Evolutionary conservation across 306 rosid species (phyloP), one percentile per base, ranked within the genome.

Genomic region (Ormosia emarginata): DNA sequence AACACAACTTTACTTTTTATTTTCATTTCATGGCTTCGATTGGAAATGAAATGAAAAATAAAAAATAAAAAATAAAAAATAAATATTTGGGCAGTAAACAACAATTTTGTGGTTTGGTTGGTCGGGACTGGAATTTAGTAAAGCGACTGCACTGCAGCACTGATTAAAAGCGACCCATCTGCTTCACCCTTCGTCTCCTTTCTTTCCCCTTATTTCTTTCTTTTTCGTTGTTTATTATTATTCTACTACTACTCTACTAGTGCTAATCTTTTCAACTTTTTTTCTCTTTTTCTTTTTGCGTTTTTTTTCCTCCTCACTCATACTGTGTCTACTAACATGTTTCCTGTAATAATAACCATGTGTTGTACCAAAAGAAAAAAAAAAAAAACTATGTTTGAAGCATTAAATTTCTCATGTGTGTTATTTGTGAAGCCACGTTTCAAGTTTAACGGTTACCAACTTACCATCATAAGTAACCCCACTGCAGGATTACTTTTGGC

Each of bases 141-240:
- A 85, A 88, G 91, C 66, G 67, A 85, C 85, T 89, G 66, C 63
- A 85, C 82, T 61, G 61, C 59, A 59, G 24, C 85, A 67, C 87
- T 78, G 30, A 85, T 79, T 73, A 66, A 61, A 78, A 83, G 89
- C 78, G 78, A 83, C 85, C 49, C 82, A 39, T 67, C 82, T 43
- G 15, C 82, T 74, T 63, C 84, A 7, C 47, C 47, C 75, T 56
- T 46, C 80, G 9, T 12, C 74, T 74, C 55, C 34, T 3, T 8
- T 63, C 6, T 74, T 4, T 29, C 12, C 7, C 15, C 15, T 13
- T n/a, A 2, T 50, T 9, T 79, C 44, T 4, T 33, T 80, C 6
- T 2, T 53, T 56, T 29, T 46, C 4, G 9, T 46, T 11, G 3
- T 6, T 57, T 41, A 4, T 8, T 67, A 44, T 67, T 53, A 8